These are phyloP conservation scores for Cicer pinnatifidum DNA, from an alignment of 306 rosid species.

Conservation along the genomic window DNA sequence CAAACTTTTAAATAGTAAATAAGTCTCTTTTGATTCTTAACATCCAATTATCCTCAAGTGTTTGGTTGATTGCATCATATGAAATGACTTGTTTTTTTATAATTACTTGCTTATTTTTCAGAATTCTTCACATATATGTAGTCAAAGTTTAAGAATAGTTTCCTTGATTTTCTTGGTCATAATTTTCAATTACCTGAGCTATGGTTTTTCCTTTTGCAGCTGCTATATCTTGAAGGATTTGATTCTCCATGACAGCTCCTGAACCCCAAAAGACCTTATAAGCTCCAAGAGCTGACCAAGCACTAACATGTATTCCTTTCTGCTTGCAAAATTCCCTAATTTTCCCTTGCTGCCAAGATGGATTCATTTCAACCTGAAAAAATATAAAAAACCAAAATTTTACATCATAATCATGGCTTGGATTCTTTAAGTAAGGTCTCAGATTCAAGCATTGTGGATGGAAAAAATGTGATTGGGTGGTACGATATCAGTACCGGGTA, in stretches of 20 bases:
- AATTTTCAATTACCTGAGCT: constrained; percentile 52
- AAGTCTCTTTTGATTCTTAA: not conserved
- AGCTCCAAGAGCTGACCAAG: constrained; percentile 64
- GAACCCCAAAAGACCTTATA: constrained; percentile 56
- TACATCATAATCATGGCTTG: not conserved
- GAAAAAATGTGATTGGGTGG: too few species aligned
- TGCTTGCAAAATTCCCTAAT: constrained; percentile 51
- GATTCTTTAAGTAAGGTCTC: too few species aligned
- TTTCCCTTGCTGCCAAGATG: constrained; percentile 60
- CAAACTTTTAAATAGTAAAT: not conserved
- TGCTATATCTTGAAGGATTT: constrained; percentile 55
- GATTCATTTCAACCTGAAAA: constrained; percentile 58
- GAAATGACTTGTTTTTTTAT: not conserved
- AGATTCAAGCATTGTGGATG: too few species aligned
- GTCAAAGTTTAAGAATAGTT: not conserved
- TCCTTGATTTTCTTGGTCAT: not conserved
- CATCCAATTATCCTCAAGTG: constrained; percentile 3
- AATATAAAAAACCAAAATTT: not conserved
- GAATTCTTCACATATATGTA: constrained; percentile 2
- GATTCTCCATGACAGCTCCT: constrained; percentile 58
- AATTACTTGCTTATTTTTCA: not conserved
- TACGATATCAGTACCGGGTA: too few species aligned
- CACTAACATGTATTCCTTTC: constrained; percentile 59
- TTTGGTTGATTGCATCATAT: constrained; percentile 16
- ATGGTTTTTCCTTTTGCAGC: constrained; percentile 47